Conservation (phyloP, 2,329 filamentous ascomycete genomes). For the Fusarium mangiferae region DNA sequence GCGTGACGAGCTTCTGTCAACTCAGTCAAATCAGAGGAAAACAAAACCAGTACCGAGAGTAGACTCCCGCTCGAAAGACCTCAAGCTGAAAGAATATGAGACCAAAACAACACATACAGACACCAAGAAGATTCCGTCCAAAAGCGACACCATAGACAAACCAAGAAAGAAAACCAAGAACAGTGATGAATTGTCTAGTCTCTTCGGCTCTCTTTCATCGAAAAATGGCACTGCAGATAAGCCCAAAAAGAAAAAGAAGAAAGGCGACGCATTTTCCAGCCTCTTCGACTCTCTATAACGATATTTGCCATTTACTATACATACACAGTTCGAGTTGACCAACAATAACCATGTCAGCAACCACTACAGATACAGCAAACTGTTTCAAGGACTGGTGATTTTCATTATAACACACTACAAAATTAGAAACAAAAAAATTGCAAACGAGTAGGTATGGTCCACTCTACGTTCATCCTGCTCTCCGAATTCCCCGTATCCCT, state of each 20-base stretch:
- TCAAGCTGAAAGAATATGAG: constrained; percentile 1
- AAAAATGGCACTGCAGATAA: constrained; percentile 51
- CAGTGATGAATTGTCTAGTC: constrained; percentile 74
- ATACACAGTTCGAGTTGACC: background rate
- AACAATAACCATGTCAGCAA: background rate
- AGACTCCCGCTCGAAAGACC: background rate
- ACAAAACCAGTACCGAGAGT: background rate
- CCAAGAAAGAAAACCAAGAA: constrained; percentile 67
- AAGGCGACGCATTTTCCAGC: constrained; percentile 70
- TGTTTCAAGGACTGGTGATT: constrained; percentile 28
- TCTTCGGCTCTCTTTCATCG: constrained; percentile 51
- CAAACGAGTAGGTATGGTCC: constrained; percentile 34
- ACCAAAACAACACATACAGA: constrained; percentile 11
- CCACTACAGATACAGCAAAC: background rate
- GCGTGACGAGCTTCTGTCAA: constrained; percentile 31
- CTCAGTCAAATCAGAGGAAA: constrained; percentile 7
- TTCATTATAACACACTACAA: constrained; percentile 44
- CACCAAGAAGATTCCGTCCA: constrained; percentile 43
- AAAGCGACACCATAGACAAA: constrained; percentile 51
- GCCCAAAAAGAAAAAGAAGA: constrained; percentile 67
- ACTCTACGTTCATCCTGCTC: constrained; percentile 31
- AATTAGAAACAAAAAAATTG: constrained; percentile 32
- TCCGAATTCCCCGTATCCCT: constrained; percentile 40
- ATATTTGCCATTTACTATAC: background rate
- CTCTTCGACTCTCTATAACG: constrained; percentile 70